These are phyloP conservation scores for Exophiala sp. DNA, from an alignment of 2,329 filamentous ascomycete species.

Conservation along the genomic window DNA sequence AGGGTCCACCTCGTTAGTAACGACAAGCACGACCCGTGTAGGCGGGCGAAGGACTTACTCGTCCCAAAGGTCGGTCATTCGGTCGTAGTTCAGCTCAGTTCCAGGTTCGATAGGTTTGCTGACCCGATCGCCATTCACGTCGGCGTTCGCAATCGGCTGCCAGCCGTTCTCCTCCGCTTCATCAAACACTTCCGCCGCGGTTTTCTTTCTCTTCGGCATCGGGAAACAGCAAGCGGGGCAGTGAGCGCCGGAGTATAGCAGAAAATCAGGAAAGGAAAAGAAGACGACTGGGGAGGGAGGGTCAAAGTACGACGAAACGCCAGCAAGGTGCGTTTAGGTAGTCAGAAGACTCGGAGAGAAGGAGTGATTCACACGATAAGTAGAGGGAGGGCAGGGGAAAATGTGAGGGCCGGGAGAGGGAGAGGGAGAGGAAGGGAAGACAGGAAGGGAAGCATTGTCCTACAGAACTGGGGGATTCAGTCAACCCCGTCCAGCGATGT, in stretches of 20 bases:
- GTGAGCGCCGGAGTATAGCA: slow-evolving; percentile 7
- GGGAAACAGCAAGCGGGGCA: slow-evolving; percentile 29
- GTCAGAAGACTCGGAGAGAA: slow-evolving; percentile 15
- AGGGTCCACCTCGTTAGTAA: slow-evolving; percentile 11
- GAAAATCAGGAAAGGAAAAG: slow-evolving; percentile 13
- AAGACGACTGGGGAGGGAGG: slow-evolving; percentile 15
- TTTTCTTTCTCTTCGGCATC: slow-evolving; percentile 43
- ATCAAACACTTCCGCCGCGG: slow-evolving; percentile 39
- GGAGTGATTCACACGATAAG: slow-evolving; percentile 13
- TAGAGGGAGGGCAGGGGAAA: slow-evolving; percentile 15
- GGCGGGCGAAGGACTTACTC: slow-evolving; percentile 18
- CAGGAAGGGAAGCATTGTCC: slow-evolving; percentile 13
- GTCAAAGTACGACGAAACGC: slow-evolving; percentile 17
- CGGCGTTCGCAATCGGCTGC: slow-evolving; percentile 12
- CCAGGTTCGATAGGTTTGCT: slow-evolving; percentile 23
- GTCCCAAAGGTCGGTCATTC: slow-evolving; percentile 22
- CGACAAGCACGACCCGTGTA: slow-evolving; percentile 7
- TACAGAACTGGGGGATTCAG: slow-evolving; percentile 13
- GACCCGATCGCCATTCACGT: slow-evolving; percentile 25
- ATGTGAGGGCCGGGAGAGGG: slow-evolving; percentile 13
- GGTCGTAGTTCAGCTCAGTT: slow-evolving; percentile 27
- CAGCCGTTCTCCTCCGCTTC: slow-evolving; percentile 23
- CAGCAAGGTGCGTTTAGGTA: slow-evolving; percentile 13
- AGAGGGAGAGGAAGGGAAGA: slow-evolving; percentile 13
- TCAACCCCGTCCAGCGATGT: slow-evolving; percentile 11